Base-by-base conservation (phyloP, 805 yeast species). In the Wickerhamiella azyma region DNA sequence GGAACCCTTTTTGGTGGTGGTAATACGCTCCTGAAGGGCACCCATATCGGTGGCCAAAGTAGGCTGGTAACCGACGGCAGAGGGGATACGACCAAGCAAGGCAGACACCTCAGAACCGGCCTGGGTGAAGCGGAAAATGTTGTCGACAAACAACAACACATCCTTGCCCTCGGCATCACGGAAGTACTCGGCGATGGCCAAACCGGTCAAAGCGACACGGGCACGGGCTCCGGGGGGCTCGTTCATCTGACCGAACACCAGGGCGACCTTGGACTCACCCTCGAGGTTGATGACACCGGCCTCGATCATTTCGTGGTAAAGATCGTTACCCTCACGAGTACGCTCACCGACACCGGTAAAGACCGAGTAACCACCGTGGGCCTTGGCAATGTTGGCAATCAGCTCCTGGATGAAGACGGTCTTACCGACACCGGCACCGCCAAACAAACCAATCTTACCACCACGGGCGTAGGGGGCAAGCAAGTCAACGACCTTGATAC, bases 361-460 rank as follows among this genome's bases (percentile, higher is more conserved):
- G 60, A 89, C 97, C 50, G 97, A 89, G 94, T 89, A 89, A 83
- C 97, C 97, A 85, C 97, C 98, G 72, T 89, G 97, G 66, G 98
- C 97, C 79, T 89, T 92, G 69, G 98, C 98, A 67, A 89, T 92
- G 80, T 89, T 89, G 88, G 92, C 89, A 72, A 89, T 89, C 76
- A 89, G 80, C 77, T 89, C 98, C 79, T 89, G 98, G 75, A 89
- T 89, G 76, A 89, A 89, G 56, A 89, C 98, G 72, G 98, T 89
- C 75, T 89, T 89, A 76, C 98, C 98, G 84, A 89, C 98, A 89
- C 98, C 98, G 72, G 98, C 98, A 89, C 98, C 98, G 78, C 98
- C 98, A 83, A 89, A 89, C 67, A 89, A 81, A 81, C 98, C 98
- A 85, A 89, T 89, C 81, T 89, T 89, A 85, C 98, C 98, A 85